These are phyloP conservation scores for Helenozyma baotianmanensis DNA, from an alignment of 805 yeast genomes.

Conservation along the genomic window DNA sequence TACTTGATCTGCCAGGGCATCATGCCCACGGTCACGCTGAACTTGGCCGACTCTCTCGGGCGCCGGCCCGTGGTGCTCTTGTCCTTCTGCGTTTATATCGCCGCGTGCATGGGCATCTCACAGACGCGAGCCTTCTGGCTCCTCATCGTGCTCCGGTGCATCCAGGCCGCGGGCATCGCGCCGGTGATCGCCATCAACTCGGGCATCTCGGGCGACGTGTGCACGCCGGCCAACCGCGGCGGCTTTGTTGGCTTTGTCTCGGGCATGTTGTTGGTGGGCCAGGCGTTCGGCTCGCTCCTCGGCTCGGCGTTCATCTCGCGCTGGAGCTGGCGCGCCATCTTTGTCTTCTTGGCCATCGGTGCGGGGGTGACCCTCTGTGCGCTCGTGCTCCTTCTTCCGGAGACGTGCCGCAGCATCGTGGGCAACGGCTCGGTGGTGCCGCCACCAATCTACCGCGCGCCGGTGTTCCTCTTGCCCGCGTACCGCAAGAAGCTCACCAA, in stretches of 20 bases:
- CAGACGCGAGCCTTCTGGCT: slow-evolving; percentile 52
- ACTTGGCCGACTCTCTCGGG: slow-evolving; percentile 66
- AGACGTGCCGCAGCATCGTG: slow-evolving; percentile 65
- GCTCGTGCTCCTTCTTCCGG: slow-evolving; percentile 50
- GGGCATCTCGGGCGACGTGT: slow-evolving; percentile 72
- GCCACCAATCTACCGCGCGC: slow-evolving; percentile 37
- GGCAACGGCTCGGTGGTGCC: slow-evolving; percentile 74
- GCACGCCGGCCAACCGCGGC: slow-evolving; percentile 65
- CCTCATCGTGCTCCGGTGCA: slow-evolving; percentile 60
- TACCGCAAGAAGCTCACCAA: slow-evolving; percentile 27
- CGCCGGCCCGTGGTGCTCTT: slow-evolving; percentile 61
- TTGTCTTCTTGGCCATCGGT: slow-evolving; percentile 69
- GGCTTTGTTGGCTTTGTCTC: slow-evolving; percentile 59
- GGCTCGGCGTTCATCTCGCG: slow-evolving; percentile 38
- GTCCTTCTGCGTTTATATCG: slow-evolving; percentile 53
- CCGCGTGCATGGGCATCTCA: slow-evolving; percentile 65
- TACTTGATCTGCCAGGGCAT: slow-evolving; percentile 75
- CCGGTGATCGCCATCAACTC: slow-evolving; percentile 68
- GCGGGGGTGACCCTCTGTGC: slow-evolving; percentile 42
- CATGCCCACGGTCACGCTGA: slow-evolving; percentile 64
- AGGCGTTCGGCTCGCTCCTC: slow-evolving; percentile 75
- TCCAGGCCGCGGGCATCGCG: slow-evolving; percentile 76
- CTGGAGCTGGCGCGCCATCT: slow-evolving; percentile 67
- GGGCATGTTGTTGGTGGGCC: slow-evolving; percentile 67
- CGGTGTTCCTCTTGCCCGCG: slow-evolving; percentile 32